Percentiles rank a stretch among this genome's conserved stretches.
These are phyloP conservation scores for Mucor lusitanicus DNA, from an alignment of 371 early-diverging fungal species.

Conservation along the genomic window DNA sequence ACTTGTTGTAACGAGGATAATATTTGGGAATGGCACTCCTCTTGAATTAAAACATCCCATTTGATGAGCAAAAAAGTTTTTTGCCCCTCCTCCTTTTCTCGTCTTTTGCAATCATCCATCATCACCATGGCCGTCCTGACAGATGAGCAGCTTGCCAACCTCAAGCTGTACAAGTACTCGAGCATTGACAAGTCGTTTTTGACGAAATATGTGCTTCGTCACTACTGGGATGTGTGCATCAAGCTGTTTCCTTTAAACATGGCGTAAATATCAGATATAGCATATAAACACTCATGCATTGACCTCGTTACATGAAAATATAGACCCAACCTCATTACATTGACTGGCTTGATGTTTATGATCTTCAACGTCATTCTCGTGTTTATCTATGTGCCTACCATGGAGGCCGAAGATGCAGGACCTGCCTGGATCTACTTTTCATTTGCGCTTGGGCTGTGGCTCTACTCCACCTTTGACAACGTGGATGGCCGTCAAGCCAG, in stretches of 20 bases:
- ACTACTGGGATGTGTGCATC: conserved; percentile 91
- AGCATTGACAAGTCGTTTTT: conserved; percentile 85
- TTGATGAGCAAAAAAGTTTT: conserved; percentile 1
- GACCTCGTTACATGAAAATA: too few species aligned
- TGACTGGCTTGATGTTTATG: conserved; percentile 90
- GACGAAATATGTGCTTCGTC: conserved; percentile 78
- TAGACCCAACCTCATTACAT: conserved; percentile 97
- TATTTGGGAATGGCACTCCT: not conserved
- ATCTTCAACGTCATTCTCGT: conserved; percentile 72
- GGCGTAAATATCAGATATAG: conserved; percentile 61
- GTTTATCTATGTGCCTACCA: conserved; percentile 48
- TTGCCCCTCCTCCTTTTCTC: not conserved
- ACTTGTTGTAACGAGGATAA: too few species aligned
- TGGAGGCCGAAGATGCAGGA: conserved; percentile 37
- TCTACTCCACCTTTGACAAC: conserved; percentile 96
- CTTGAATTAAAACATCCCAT: not conserved
- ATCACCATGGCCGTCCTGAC: conserved; percentile 14
- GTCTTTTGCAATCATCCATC: not conserved
- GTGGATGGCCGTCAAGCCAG: conserved; percentile 99
- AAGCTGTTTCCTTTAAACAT: conserved; percentile 89
- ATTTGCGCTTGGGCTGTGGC: conserved; percentile 86
- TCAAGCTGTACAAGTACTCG: conserved; percentile 83
- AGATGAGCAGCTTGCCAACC: conserved; percentile 70
- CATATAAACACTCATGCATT: not conserved
- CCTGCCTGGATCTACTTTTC: conserved; percentile 55